Percentiles rank a stretch among this genome's conserved stretches.
Evolutionary conservation across 306 rosid species (phyloP).

Genomic region (Inga laurina): DNA sequence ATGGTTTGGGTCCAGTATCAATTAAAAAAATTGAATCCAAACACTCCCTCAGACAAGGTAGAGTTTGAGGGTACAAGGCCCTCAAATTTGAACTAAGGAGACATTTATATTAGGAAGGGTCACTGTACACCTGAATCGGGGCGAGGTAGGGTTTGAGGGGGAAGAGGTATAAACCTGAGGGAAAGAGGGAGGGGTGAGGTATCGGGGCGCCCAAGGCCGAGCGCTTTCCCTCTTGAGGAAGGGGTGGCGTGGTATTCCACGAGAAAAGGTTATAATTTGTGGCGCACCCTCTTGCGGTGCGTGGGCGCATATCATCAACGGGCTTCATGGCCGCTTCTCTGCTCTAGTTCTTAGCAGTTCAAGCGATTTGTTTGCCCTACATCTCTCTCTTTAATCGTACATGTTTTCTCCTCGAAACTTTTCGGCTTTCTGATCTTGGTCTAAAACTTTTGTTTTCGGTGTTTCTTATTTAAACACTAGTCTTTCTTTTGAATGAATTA

Average conservation of each 20-base stretch:
- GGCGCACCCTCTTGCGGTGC: slow-evolving; percentile 41
- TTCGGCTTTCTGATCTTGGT: no score
- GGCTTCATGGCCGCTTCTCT: slow-evolving; percentile 39
- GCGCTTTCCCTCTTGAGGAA: slow-evolving; percentile 52
- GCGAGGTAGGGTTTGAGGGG: not conserved
- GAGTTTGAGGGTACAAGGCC: no score
- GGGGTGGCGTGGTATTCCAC: slow-evolving; percentile 57
- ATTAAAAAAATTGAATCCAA: no score
- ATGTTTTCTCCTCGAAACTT: not conserved
- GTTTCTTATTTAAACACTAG: not conserved
- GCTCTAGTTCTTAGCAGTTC: slow-evolving; percentile 31
- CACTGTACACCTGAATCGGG: no score
- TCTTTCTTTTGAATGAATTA: not conserved
- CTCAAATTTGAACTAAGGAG: no score
- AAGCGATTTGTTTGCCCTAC: slow-evolving; percentile 35
- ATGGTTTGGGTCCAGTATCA: no score
- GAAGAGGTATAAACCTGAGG: not conserved
- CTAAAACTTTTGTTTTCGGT: not conserved
- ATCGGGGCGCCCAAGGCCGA: slow-evolving; percentile 44
- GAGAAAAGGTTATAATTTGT: slow-evolving; percentile 38
- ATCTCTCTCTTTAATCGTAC: not conserved
- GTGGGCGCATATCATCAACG: slow-evolving; percentile 35
- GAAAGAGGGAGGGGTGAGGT: not conserved
- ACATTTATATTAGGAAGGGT: no score
- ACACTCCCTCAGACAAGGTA: no score